Conservation (phyloP, 306 rosid species). For the Cajanus cajan region DNA sequence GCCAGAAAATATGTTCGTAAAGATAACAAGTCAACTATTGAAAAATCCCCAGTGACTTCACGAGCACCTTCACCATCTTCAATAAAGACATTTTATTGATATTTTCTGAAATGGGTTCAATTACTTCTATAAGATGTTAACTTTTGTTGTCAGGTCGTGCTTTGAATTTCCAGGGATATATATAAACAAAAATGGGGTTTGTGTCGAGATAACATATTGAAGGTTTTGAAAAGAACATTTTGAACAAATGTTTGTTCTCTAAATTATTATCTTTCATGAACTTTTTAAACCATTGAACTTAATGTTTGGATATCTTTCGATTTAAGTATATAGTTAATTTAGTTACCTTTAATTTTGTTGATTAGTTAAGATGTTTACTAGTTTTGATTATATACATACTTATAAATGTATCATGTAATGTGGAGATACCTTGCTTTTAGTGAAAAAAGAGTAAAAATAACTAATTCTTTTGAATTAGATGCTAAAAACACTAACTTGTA, state of each 20-base stretch:
- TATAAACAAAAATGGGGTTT: background rate
- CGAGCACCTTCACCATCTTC: slow-evolving; percentile 10
- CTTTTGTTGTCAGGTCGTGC: background rate
- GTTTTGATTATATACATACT: no score
- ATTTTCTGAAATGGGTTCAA: background rate
- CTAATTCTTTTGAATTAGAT: no score
- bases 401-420: no score
- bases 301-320: background rate
- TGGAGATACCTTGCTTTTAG: no score
- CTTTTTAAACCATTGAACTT: background rate
- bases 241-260: background rate
- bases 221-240: background rate
- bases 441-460: no score
- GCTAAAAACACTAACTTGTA: no score
- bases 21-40: background rate
- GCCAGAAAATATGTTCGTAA: slow-evolving; percentile 54
- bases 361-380: background rate
- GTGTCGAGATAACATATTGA: background rate
- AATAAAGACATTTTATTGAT: background rate
- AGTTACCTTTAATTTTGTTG: background rate
- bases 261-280: background rate
- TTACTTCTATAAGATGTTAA: no score
- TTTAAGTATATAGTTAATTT: background rate
- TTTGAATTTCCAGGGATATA: background rate
- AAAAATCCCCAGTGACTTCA: background rate